phyloP scores from a whole-genome alignment of 2,329 filamentous ascomycete genomes.

The Aotearoamyces nothofagi region DNA sequence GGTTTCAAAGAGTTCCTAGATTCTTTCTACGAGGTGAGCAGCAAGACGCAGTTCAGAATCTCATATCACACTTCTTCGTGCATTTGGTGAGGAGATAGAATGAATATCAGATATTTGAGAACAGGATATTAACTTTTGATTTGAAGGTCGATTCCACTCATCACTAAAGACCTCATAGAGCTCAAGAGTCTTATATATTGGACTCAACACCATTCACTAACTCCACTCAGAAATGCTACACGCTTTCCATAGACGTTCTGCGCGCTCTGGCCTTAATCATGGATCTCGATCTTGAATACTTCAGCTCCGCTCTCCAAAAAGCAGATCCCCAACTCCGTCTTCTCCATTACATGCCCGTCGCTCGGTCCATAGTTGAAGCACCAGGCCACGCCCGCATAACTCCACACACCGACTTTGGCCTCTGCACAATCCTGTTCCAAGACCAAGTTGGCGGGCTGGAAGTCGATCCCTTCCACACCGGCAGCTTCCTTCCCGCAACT shows the following conservation, averaged over 20 bases:
- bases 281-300: slow-evolving; percentile 2
- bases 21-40: slow-evolving; percentile 1
- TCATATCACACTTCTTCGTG: too few relatives aligned
- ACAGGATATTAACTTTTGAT: too few relatives aligned
- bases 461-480: slow-evolving; percentile 7
- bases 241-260: slow-evolving; percentile 3
- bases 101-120: too few relatives aligned
- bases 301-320: not conserved
- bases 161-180: too few relatives aligned
- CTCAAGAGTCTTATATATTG: too few relatives aligned
- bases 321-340: slow-evolving; percentile 6
- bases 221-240: slow-evolving; percentile 2
- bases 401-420: slow-evolving; percentile 8
- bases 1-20: slow-evolving; percentile 2
- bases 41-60: not conserved
- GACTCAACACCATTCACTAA: too few relatives aligned
- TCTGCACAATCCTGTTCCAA: slow-evolving; percentile 8
- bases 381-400: slow-evolving; percentile 7
- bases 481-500: slow-evolving; percentile 5
- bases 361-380: slow-evolving; percentile 2
- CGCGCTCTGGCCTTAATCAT: slow-evolving; percentile 2
- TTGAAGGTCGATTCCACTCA: too few relatives aligned
- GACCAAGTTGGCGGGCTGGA: slow-evolving; percentile 8
- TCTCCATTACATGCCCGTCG: slow-evolving; percentile 9
- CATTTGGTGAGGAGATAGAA: too few relatives aligned